Base-by-base conservation (phyloP, 2,329 filamentous ascomycete species). In the Diaporthe nobilis region DNA sequence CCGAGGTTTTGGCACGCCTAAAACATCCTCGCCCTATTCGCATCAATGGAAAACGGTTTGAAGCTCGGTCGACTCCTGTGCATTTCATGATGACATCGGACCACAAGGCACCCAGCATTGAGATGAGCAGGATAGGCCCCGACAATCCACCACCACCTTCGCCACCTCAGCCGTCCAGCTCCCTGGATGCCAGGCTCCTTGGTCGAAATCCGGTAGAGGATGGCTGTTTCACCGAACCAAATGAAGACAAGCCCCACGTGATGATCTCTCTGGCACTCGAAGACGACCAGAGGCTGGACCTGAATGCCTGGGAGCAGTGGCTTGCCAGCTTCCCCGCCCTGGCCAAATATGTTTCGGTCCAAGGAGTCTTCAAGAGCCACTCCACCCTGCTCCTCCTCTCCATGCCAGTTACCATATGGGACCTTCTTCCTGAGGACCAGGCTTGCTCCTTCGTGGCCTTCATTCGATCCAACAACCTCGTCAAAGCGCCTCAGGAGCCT, bases 11-110 rank as follows among this genome's bases (percentile, higher is more conserved):
- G 22, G 90, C 90, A n/a, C 88, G 90, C 3, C 80, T 92, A 2
- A 92, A 91, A 79, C 90, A 91, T 77, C 90, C 90, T 7, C 84
- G 90, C 10, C 90, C 89, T 28, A 88, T 90, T 77, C 86, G 88
- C 74, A 87, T 89, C 78, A 90, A 91, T 77, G 90, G 90, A 71
- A 89, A 88, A 81, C 86, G 88, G 25, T 90, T 90, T 63, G 90
- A 91, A 79, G 88, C 88, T 49, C 86, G 90, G 53, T 90, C 89
- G 2, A 91, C 90, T 0, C 90, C 90, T 0, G 89, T 91, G 6
- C 90, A 92, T 78, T 91, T 91, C 78, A 91, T 91, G 88, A 91
- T 91, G 89, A 91, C 90, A 2, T 86, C 88, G 25, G 90, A 91
- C 75, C 89, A 91, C 79, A 89, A 86, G 75, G 89, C 88, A 1